Evolutionary conservation across 352 stramenopile species (phyloP).

Genomic region (Paralagenidium karlingii): DNA sequence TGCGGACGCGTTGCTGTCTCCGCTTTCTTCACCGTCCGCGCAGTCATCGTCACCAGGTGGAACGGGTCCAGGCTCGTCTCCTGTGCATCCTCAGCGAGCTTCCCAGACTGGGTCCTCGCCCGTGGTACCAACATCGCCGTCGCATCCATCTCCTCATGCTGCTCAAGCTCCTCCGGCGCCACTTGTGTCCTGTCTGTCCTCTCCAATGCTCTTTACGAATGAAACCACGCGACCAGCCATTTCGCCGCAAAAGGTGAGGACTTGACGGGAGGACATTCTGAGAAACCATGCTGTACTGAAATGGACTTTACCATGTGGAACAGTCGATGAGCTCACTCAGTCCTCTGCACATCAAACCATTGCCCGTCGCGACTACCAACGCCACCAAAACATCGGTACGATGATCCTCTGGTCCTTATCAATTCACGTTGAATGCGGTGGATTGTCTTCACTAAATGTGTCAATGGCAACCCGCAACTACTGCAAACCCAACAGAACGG

Average conservation of each 20-base stretch:
- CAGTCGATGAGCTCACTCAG: slow-evolving; percentile 11
- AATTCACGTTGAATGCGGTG: not conserved
- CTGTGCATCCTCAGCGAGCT: too few species aligned
- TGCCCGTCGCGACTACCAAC: slow-evolving; percentile 1
- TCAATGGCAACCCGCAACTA: not conserved
- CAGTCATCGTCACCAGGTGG: too few species aligned
- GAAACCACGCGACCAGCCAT: not conserved
- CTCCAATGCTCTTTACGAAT: not conserved
- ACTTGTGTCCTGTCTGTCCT: too few species aligned
- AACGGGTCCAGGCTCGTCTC: too few species aligned
- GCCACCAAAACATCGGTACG: slow-evolving; percentile 4
- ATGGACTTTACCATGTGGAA: not conserved
- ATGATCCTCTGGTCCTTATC: not conserved
- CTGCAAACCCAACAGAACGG: slow-evolving; percentile 7
- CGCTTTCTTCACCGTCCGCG: too few species aligned
- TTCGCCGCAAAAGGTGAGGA: slow-evolving; percentile 1
- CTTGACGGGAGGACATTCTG: slow-evolving; percentile 3
- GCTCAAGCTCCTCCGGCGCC: too few species aligned
- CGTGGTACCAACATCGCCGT: too few species aligned
- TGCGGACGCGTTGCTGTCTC: too few species aligned
- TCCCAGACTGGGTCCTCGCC: too few species aligned
- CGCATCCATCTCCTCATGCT: too few species aligned
- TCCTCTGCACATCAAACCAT: slow-evolving; percentile 9
- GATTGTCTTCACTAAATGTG: not conserved
- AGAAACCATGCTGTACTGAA: not conserved